Base-by-base conservation (phyloP, 2,329 filamentous ascomycete species). In the Raffaelea ambrosiae region DNA sequence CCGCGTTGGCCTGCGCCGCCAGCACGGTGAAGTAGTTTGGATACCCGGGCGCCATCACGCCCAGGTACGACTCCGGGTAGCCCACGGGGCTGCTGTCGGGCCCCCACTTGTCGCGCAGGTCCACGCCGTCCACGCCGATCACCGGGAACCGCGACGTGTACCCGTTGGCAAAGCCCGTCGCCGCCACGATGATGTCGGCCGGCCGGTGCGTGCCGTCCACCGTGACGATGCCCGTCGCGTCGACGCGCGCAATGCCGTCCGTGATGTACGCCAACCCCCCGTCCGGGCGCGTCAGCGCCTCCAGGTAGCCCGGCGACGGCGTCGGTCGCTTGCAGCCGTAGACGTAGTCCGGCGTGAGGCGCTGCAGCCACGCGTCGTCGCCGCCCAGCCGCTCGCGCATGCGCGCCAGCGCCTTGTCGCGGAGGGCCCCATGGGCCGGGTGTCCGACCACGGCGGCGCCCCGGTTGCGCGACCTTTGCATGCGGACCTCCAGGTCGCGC, bases 101-200 rank as follows among this genome's bases (percentile, higher is more conserved):
- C 10, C 40, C 48, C 57, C 59, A 61, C 11, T 42, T 47, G n/a
- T 56, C 49, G 10, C 44, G 46, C 9, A 61, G 47, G 38, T 46
- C 47, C 19, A 48, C 41, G 16, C 55, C 57, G 4, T 44, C 47
- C 4, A 48, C 43, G 1, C 58, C 57, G 23, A 54, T 47, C 11
- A 57, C 38, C 11, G 55, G 55, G 43, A 55, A 61, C 13, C 47
- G 43, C 2, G 58, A 53, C 1, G 48, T 48, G 49, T 49, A 57
- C 41, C 48, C 54, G 18, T 59, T 57, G 43, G 56, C 52, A 26
- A 58, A 60, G 10, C 60, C 58, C 0, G 57, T 61, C 29, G 57
- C 59, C 18, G 57, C 57, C 16, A 66, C 53, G 1, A 68, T 55
- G 16, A 55, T 54, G 47, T 68, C 66, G 29, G 66, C 62, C 3